Evolutionary conservation across 257 asterid genomes (phyloP).

Genomic region (Solanum paucissectum): DNA sequence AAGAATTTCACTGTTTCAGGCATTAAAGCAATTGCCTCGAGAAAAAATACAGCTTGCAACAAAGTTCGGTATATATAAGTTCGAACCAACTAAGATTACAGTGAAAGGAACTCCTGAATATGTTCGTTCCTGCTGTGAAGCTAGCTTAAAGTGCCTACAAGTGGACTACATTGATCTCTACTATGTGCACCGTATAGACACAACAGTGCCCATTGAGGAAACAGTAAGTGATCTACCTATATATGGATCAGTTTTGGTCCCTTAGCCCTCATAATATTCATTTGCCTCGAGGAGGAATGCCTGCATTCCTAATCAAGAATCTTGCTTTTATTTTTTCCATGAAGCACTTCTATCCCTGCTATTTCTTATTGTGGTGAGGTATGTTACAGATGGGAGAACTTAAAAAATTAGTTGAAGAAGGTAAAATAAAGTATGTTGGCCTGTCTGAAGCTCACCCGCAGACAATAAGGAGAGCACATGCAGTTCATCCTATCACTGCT

Average conservation of each 20-base stretch:
- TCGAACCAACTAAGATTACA: slow-evolving; percentile 12
- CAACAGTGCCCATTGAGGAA: slow-evolving; percentile 52
- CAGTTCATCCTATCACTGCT: too few species aligned
- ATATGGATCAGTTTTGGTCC: neutral
- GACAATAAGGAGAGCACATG: too few species aligned
- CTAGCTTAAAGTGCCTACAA: slow-evolving; percentile 46
- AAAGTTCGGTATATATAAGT: slow-evolving; percentile 39
- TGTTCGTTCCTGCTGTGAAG: slow-evolving; percentile 56
- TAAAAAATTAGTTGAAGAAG: too few species aligned
- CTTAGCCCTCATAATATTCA: neutral
- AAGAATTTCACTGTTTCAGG: slow-evolving; percentile 18
- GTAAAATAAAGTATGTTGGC: too few species aligned
- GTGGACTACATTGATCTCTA: slow-evolving; percentile 57
- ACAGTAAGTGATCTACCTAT: slow-evolving; percentile 23
- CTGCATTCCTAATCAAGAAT: neutral
- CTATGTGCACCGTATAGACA: slow-evolving; percentile 47
- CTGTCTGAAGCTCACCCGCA: too few species aligned
- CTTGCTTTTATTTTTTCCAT: neutral
- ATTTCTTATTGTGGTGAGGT: neutral
- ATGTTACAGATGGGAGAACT: slow-evolving; percentile 35
- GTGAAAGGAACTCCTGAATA: slow-evolving; percentile 55
- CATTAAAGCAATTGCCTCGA: slow-evolving; percentile 47
- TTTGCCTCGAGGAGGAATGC: too few species aligned
- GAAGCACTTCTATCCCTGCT: neutral
- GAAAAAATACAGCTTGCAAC: slow-evolving; percentile 54